Conservation (phyloP, 2,329 filamentous ascomycete genomes). For the Dactylonectria macrodidyma region DNA sequence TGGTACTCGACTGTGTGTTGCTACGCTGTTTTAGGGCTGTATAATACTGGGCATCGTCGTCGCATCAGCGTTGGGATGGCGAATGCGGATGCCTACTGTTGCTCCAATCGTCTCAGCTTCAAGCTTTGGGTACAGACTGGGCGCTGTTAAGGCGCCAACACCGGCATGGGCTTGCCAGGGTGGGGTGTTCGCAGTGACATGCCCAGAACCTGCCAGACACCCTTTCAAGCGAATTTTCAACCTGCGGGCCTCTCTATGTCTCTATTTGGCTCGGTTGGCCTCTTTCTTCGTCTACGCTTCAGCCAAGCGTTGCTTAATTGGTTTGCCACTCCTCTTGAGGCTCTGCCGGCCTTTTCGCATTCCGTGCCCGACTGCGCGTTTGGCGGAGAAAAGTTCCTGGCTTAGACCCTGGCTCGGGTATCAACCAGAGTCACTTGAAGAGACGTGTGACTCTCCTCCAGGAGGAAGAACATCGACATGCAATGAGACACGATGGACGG, state of each 20-base stretch:
- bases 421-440: slow-evolving; percentile 19
- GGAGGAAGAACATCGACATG: not conserved
- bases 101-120: slow-evolving; percentile 25
- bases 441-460: slow-evolving; percentile 4
- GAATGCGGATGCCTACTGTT: slow-evolving; percentile 29
- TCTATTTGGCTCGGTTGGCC: slow-evolving; percentile 15
- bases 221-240: slow-evolving; percentile 22
- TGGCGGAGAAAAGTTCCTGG: slow-evolving; percentile 20
- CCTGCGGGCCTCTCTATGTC: slow-evolving; percentile 13
- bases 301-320: slow-evolving; percentile 8
- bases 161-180: slow-evolving; percentile 23
- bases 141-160: slow-evolving; percentile 30
- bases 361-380: slow-evolving; percentile 28
- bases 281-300: slow-evolving; percentile 18
- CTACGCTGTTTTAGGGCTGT: slow-evolving; percentile 21
- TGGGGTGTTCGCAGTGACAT: slow-evolving; percentile 20
- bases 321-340: slow-evolving; percentile 24
- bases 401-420: slow-evolving; percentile 34
- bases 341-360: slow-evolving; percentile 25
- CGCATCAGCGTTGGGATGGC: slow-evolving; percentile 18
- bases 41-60: slow-evolving; percentile 25
- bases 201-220: slow-evolving; percentile 1
- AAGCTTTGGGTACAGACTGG: slow-evolving; percentile 28
- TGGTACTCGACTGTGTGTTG: slow-evolving; percentile 18
- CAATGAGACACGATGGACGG: not conserved